Conservation (phyloP, 1,284 basidiomycete species). For the Bjerkandera adusta region DNA sequence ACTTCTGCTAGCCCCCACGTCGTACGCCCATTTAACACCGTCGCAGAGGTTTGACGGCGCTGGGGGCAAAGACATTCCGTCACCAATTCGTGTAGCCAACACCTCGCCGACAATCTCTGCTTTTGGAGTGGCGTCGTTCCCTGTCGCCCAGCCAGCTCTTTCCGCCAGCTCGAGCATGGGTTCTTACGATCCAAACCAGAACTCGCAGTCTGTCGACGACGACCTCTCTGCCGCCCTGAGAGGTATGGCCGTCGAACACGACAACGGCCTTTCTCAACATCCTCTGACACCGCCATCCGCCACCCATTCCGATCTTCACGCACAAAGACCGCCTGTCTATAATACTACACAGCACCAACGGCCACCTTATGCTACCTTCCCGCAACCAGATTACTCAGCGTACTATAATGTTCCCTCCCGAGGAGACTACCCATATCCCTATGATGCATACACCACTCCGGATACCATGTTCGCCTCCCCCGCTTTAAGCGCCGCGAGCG, state of each 20-base stretch:
- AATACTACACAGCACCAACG: slow-evolving; percentile 42
- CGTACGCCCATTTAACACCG: slow-evolving; percentile 15
- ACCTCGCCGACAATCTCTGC: slow-evolving; percentile 42
- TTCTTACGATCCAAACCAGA: slow-evolving; percentile 40
- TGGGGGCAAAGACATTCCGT: not conserved
- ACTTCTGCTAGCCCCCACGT: too few species aligned
- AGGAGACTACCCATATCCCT: slow-evolving; percentile 49
- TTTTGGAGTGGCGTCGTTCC: slow-evolving; percentile 25
- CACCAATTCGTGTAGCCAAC: slow-evolving; percentile 39
- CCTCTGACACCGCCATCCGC: not conserved
- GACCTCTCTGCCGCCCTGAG: slow-evolving; percentile 58
- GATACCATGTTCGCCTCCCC: slow-evolving; percentile 48
- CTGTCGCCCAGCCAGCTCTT: slow-evolving; percentile 25
- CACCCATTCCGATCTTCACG: not conserved
- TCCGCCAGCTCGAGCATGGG: slow-evolving; percentile 22
- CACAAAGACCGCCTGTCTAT: not conserved
- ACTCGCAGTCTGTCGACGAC: slow-evolving; percentile 44
- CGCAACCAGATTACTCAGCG: slow-evolving; percentile 52
- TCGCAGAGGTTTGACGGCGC: slow-evolving; percentile 49
- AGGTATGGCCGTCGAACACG: slow-evolving; percentile 69
- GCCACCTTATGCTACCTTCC: slow-evolving; percentile 47
- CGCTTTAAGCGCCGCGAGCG: slow-evolving; percentile 36
- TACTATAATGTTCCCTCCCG: slow-evolving; percentile 52
- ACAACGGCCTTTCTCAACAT: slow-evolving; percentile 31
- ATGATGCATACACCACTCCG: slow-evolving; percentile 51